phyloP scores from a whole-genome alignment of 768 basidiomycete species.

The Calocera cornea region DNA sequence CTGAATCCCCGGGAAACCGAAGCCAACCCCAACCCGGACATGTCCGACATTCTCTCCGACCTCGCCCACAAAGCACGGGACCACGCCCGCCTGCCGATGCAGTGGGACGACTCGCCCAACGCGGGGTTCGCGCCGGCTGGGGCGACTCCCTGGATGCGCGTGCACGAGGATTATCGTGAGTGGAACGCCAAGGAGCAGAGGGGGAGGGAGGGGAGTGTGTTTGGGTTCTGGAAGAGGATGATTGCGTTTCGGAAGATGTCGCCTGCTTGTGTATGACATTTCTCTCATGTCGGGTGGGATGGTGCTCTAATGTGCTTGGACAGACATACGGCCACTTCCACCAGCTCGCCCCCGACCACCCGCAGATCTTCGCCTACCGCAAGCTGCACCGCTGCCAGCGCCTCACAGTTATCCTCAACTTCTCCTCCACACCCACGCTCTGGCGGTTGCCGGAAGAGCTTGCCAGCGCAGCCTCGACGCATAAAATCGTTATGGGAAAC shows the following conservation, averaged over 20 bases:
- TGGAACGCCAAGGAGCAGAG: constrained; percentile 46
- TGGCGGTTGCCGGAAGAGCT: neutral
- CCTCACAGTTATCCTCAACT: neutral
- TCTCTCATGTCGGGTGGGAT: neutral
- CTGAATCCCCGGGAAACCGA: constrained; percentile 26
- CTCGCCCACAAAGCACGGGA: constrained; percentile 55
- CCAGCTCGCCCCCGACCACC: constrained; percentile 34
- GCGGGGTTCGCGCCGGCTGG: constrained; percentile 49
- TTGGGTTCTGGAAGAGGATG: constrained; percentile 47
- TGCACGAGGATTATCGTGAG: constrained; percentile 49
- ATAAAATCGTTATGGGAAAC: neutral
- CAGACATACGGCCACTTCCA: constrained; percentile 52
- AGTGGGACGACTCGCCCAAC: constrained; percentile 45
- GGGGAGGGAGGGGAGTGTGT: constrained; percentile 39
- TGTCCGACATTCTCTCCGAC: constrained; percentile 44
- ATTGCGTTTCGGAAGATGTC: constrained; percentile 40
- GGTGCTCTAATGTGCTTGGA: neutral
- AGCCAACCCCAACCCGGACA: constrained; percentile 36
- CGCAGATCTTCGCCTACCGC: constrained; percentile 41
- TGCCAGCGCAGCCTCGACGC: neutral
- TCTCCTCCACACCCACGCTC: neutral
- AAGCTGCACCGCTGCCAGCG: neutral
- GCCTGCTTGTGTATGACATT: constrained; percentile 36
- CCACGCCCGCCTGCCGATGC: constrained; percentile 57
- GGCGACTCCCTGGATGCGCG: constrained; percentile 69